Base-by-base conservation (phyloP, 192 early-diverging fungal species). In the Backusella sp. region DNA sequence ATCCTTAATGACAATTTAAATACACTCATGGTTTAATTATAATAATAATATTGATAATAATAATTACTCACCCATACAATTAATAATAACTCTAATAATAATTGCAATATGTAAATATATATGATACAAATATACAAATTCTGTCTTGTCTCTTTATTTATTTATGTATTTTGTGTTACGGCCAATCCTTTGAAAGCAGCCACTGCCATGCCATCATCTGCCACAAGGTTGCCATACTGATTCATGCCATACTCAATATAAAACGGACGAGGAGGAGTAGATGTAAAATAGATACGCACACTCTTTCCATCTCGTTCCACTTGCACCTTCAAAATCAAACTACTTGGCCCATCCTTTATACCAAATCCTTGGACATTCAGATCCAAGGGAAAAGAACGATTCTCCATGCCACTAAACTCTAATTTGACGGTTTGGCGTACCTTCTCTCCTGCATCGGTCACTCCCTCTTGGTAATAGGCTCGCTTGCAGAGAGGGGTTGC, bases 1-100 rank as follows among this genome's bases (percentile, higher is more conserved):
- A 80, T 84, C 39, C 67, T 84, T 23, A 84, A 84, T 37, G 81
- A 84, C n/a, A 84, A 82, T 65, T 68, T 84, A 21, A 71, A 83
- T n/a, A 46, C 72, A 35, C 36, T 81, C 1, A 76, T 78, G 44
- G 30, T 81, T 7, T 81, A 73, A 70, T 21, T 1, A 49, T n/a
- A 49, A 49, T 49, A 32, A 32, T 32, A 32, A 3, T n/a, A n/a
- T n/a, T n/a, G n/a, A n/a, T 3, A 32, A 32, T 32, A 32, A 32
- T 32, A 32, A 32, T 32, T 32, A 32, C 32, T 32, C n/a, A 32
- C 32, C 2, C 32, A 32, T 3, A 32, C 32, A 3, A 32, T 32
- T 32, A 32, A 32, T 32, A 32, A 32, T 56, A 56, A 56, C 8
- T 23, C 2, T 56, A 56, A 19, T 53, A 9, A 56, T 56, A 56